phyloP scores from a whole-genome alignment of 2,329 filamentous ascomycete genomes.

The Leptographium galeiforme region DNA sequence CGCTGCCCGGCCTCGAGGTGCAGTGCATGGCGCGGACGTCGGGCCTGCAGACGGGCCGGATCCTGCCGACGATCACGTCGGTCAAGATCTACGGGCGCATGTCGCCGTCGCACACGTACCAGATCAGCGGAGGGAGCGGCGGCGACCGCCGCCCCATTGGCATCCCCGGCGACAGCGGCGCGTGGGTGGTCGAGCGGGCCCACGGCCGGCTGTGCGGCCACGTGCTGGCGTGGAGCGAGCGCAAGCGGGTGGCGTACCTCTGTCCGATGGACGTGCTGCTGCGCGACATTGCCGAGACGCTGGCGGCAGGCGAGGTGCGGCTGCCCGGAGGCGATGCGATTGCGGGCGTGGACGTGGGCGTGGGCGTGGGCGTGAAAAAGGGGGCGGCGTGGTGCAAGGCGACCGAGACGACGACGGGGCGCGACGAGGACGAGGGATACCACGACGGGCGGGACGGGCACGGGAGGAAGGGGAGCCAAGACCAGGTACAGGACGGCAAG shows the following conservation, averaged over 20 bases:
- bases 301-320: slow-evolving; percentile 56
- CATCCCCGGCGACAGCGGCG: slow-evolving; percentile 80
- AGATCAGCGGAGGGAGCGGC: slow-evolving; percentile 22
- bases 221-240: slow-evolving; percentile 74
- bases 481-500: background rate
- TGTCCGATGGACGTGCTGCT: slow-evolving; percentile 89
- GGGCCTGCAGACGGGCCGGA: slow-evolving; percentile 65
- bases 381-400: background rate
- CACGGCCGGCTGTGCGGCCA: slow-evolving; percentile 78
- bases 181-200: slow-evolving; percentile 76
- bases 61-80: slow-evolving; percentile 64
- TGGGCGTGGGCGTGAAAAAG: background rate
- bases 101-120: slow-evolving; percentile 62
- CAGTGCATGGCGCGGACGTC: slow-evolving; percentile 83
- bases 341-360: slow-evolving; percentile 13
- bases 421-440: background rate
- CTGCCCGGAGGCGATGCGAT: slow-evolving; percentile 49
- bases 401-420: background rate
- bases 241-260: slow-evolving; percentile 75
- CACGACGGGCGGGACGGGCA: background rate
- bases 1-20: slow-evolving; percentile 62
- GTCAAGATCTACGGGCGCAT: slow-evolving; percentile 79
- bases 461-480: background rate
- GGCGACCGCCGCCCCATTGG: slow-evolving; percentile 26
- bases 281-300: slow-evolving; percentile 67